Conservation (phyloP, 208 protist genomes). For the Strigomonas galati region DNA sequence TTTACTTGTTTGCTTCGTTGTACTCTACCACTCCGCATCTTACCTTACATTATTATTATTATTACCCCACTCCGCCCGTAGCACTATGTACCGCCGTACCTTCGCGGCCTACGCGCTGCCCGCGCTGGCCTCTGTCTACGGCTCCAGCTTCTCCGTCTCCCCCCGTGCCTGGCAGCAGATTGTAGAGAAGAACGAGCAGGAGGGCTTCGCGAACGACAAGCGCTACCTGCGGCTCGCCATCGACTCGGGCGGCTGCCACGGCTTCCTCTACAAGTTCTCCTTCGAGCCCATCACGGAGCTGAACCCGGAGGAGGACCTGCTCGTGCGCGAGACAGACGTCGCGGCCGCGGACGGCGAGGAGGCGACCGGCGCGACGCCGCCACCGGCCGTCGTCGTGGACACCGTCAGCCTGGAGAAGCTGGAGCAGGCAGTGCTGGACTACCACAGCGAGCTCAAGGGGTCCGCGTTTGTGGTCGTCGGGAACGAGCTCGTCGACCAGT, state of each 20-base stretch:
- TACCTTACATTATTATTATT: conserved; percentile 13
- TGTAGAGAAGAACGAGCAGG: conserved; percentile 63
- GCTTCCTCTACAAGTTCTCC: conserved; percentile 86
- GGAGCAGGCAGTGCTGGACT: conserved; percentile 71
- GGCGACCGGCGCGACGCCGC: conserved; percentile 26
- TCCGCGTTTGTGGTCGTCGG: conserved; percentile 86
- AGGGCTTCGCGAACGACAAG: conserved; percentile 69
- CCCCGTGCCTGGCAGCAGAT: conserved; percentile 72
- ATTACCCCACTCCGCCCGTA: conserved; percentile 18
- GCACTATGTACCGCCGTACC: not conserved
- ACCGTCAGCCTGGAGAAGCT: conserved; percentile 67
- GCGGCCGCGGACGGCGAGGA: conserved; percentile 20
- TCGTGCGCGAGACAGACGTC: conserved; percentile 58
- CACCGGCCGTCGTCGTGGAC: conserved; percentile 68
- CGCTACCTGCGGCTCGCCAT: conserved; percentile 79
- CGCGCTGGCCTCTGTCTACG: conserved; percentile 55
- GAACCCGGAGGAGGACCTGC: conserved; percentile 62
- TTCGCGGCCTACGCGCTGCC: not conserved
- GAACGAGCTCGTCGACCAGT: conserved; percentile 86
- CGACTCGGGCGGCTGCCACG: conserved; percentile 87
- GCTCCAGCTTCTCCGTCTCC: conserved; percentile 69
- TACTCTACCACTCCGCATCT: not conserved
- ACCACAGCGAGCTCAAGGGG: conserved; percentile 87
- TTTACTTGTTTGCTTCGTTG: not conserved
- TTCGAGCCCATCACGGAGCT: conserved; percentile 51